Evolutionary conservation across 805 yeast genomes (phyloP).

Genomic region (Wickerhamiella azyma): DNA sequence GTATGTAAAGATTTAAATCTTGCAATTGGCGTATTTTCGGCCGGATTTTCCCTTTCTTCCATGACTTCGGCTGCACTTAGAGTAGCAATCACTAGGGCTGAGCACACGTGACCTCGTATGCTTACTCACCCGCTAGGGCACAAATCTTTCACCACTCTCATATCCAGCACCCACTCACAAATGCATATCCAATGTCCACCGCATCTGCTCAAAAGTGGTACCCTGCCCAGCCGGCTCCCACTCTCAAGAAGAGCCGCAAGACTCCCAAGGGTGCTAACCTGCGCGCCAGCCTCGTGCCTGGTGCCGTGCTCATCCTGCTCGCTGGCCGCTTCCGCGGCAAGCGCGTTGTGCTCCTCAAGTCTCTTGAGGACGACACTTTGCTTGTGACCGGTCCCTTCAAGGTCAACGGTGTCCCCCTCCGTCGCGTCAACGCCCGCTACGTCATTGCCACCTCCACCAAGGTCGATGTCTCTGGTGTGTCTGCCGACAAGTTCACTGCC

Average conservation of each 20-base stretch:
- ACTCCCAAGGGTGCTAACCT: conserved; percentile 84
- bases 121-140: conserved; percentile 10
- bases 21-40: no score
- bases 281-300: conserved; percentile 93
- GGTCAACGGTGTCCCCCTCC: conserved; percentile 98
- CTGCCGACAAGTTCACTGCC: conserved; percentile 81
- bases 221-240: conserved; percentile 75
- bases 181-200: conserved; percentile 17
- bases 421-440: conserved; percentile 98
- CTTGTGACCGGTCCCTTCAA: conserved; percentile 98
- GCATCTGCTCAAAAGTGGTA: conserved; percentile 59
- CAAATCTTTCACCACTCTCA: conserved; percentile 4
- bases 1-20: no score
- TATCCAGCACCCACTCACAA: conserved; percentile 9
- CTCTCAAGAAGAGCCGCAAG: conserved; percentile 82
- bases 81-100: background rate
- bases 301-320: conserved; percentile 90
- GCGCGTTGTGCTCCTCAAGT: conserved; percentile 96
- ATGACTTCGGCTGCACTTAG: background rate
- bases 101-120: no score
- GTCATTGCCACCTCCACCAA: conserved; percentile 97
- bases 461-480: conserved; percentile 65
- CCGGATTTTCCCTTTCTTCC: background rate
- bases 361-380: conserved; percentile 94
- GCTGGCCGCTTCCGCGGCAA: conserved; percentile 99